These are phyloP conservation scores for Hanseniaspora osmophila DNA, from an alignment of 805 yeast genomes.

Conservation along the genomic window DNA sequence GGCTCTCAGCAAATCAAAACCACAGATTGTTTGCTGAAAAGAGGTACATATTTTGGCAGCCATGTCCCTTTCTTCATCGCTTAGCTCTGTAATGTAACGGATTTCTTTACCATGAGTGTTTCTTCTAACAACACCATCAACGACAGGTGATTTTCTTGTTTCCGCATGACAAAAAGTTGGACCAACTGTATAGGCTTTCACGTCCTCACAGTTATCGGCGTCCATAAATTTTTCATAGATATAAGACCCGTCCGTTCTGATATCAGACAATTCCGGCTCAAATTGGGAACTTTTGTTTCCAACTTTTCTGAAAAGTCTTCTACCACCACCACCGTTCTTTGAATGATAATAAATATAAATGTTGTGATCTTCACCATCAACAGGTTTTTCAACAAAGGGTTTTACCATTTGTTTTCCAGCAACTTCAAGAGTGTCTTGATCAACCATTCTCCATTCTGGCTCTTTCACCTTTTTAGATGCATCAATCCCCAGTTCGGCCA, in stretches of 20 bases:
- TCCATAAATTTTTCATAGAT: conserved; percentile 93
- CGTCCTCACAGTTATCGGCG: conserved; percentile 96
- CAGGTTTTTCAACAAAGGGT: conserved; percentile 97
- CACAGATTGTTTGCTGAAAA: conserved; percentile 90
- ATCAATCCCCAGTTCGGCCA: conserved; percentile 47
- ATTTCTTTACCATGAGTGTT: conserved; percentile 96
- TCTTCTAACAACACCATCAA: conserved; percentile 95
- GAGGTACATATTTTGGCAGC: conserved; percentile 63
- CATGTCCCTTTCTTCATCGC: conserved; percentile 62
- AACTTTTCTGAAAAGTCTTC: conserved; percentile 83
- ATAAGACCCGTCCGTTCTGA: conserved; percentile 82
- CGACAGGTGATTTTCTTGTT: conserved; percentile 95
- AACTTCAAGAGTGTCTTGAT: conserved; percentile 68
- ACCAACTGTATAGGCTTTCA: conserved; percentile 95
- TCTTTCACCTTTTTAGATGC: conserved; percentile 32
- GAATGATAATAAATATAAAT: conserved; percentile 82
- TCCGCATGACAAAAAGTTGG: conserved; percentile 89
- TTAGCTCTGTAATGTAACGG: conserved; percentile 70
- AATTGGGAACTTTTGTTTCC: conserved; percentile 95
- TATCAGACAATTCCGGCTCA: conserved; percentile 60
- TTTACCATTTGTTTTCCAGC: conserved; percentile 60
- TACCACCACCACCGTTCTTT: conserved; percentile 93
- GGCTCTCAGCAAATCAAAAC: conserved; percentile 85
- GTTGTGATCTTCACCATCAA: conserved; percentile 97
- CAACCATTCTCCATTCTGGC: conserved; percentile 76